These are phyloP conservation scores for Artemisia tridentata DNA, from an alignment of 129 eudicot genomes.

Conservation along the genomic window DNA sequence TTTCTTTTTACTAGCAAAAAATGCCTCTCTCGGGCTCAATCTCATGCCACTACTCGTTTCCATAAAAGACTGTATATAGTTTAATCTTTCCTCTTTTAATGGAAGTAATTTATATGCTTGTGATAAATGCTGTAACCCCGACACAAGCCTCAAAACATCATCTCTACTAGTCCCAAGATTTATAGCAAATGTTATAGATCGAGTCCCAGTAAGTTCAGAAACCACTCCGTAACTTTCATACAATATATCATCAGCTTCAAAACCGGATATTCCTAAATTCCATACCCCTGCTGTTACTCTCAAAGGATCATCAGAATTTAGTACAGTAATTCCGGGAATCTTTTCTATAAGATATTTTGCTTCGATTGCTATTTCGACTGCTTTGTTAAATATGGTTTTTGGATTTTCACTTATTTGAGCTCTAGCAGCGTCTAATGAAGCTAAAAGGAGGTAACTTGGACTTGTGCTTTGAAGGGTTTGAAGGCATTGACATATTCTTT, in stretches of 20 bases:
- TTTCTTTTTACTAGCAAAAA: constrained; percentile 60
- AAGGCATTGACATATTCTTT: constrained; percentile 67
- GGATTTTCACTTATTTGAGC: constrained; percentile 58
- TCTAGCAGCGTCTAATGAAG: constrained; percentile 83
- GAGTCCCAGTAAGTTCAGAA: constrained; percentile 65
- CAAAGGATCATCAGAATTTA: constrained; percentile 57
- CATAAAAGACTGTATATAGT: constrained; percentile 12
- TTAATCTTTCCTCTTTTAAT: constrained; percentile 5
- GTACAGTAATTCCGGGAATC: constrained; percentile 51
- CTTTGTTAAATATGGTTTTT: constrained; percentile 42
- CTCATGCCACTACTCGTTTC: constrained; percentile 28
- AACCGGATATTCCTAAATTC: constrained; percentile 69
- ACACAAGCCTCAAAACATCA: constrained; percentile 60
- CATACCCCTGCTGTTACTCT: constrained; percentile 65
- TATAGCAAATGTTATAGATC: constrained; percentile 64
- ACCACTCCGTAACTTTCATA: constrained; percentile 52
- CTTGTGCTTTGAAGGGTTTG: constrained; percentile 88
- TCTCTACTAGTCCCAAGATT: constrained; percentile 72
- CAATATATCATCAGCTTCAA: constrained; percentile 74
- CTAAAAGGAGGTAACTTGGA: constrained; percentile 76
- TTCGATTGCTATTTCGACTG: constrained; percentile 54
- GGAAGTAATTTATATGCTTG: constrained; percentile 14
- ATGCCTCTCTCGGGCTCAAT: constrained; percentile 85
- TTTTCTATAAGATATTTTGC: constrained; percentile 44
- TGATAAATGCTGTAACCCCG: constrained; percentile 60